Base-by-base conservation (phyloP, 2,329 filamentous ascomycete genomes). In the Fusarium xyrophilum region DNA sequence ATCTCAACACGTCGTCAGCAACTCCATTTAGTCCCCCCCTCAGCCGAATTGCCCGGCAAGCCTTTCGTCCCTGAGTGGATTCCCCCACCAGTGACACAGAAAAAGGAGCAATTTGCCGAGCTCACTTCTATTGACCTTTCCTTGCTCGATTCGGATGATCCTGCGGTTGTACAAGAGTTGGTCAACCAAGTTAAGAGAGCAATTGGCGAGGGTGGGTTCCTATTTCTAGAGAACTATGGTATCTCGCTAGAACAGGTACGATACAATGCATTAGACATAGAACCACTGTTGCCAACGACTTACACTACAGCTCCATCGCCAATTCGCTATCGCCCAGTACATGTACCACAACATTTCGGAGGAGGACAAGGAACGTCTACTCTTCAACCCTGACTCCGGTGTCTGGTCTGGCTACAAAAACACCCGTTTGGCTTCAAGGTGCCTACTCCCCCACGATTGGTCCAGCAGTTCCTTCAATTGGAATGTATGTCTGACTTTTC, bases 211-310 rank as follows among this genome's bases (percentile, higher is more conserved):
- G 81, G 82, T 65, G 81, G 80, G 0, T 82, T 82, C 51, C 70
- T 83, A 8, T 84, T 84, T 70, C 74, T 85, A 1, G 80, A 83
- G 65, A 83, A 86, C 72, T 84, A 85, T 60, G 83, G 83, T 19
- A 72, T 85, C 27, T 83, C 82, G 3, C 63, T 85, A 9, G 82
- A 78, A 61, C 76, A 78, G 68, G 75, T 77, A 56, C 42, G 68
- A 27, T 2, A 11, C 10, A 5, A 19, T 25, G 14, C 6, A 46
- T 23, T 21, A 9, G 35, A 15, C 4, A 21, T 5, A 3, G 19
- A 14, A 14, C 14, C n/a, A 50, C 19, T 21, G 11, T 33, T n/a
- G 8, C n/a, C 53, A 2, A 61, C 21, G 5, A 7, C 19, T 6
- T 14, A 7, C 15, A 23, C 43, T 19, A 17, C 76, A 83, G 76